Percentiles rank a stretch among this genome's conserved stretches.
phyloP scores from a whole-genome alignment of 768 basidiomycete species.

The Gymnopilus junonius region DNA sequence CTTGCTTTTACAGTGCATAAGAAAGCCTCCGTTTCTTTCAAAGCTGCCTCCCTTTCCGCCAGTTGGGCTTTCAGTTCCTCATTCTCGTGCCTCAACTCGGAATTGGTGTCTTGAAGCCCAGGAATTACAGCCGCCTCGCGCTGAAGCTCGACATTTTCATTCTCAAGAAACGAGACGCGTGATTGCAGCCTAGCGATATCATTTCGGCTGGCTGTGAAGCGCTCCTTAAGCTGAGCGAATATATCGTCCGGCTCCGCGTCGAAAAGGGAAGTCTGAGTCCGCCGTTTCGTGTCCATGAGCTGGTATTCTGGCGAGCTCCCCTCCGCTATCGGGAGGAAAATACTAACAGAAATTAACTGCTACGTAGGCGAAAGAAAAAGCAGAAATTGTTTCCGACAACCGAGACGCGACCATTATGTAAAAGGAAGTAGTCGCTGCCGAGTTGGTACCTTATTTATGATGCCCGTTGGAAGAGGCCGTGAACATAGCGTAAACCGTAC shows the following conservation, averaged over 20 bases:
- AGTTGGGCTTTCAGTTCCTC: not conserved
- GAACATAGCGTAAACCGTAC: not conserved
- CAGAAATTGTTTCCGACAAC: not conserved
- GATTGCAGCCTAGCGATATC: not conserved
- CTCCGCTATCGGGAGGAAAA: not conserved
- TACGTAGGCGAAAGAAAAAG: not conserved
- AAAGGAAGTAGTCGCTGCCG: not conserved
- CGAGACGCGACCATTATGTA: constrained; percentile 3
- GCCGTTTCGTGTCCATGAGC: not conserved
- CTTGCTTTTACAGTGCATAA: not conserved
- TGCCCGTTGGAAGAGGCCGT: not conserved
- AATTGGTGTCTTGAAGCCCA: not conserved
- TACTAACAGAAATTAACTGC: not conserved
- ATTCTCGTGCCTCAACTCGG: not conserved
- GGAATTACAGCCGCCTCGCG: not conserved
- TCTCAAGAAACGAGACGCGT: not conserved
- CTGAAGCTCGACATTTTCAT: not conserved
- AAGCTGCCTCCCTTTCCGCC: not conserved
- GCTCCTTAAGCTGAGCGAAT: not conserved
- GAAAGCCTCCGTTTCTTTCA: constrained; percentile 12
- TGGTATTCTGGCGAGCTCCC: not conserved
- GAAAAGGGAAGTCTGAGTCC: not conserved
- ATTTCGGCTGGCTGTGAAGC: not conserved
- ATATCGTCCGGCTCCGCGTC: not conserved
- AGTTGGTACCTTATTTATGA: not conserved